Evolutionary conservation across 305 asterid genomes (phyloP).

Genomic region (Fraxinus sp.): DNA sequence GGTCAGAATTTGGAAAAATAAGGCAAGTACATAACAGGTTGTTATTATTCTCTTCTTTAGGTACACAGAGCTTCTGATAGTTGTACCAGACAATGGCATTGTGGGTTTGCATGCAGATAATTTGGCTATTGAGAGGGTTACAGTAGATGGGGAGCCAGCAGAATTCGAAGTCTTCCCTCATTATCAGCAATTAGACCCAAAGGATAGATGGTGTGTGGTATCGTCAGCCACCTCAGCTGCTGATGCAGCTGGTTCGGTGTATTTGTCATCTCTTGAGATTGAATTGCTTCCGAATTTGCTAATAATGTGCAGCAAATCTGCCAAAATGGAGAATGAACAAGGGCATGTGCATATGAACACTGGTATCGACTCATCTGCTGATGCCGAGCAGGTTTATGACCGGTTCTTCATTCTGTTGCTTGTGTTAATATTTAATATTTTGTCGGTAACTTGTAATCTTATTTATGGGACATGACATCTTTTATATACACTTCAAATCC

Average conservation of each 20-base stretch:
- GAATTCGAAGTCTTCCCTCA: constrained; percentile 91
- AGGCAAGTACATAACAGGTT: background rate
- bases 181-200: constrained; percentile 72
- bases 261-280: constrained; percentile 79
- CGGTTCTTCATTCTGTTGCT: constrained; percentile 24
- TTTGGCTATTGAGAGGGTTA: constrained; percentile 85
- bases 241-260: constrained; percentile 98
- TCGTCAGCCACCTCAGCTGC: constrained; percentile 95
- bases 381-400: constrained; percentile 60
- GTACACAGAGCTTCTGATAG: constrained; percentile 86
- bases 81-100: constrained; percentile 88
- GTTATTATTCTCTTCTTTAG: constrained; percentile 39
- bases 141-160: constrained; percentile 93
- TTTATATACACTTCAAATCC: background rate
- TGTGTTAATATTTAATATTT: background rate
- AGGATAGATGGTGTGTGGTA: constrained; percentile 97
- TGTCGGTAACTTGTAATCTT: constrained; percentile 10
- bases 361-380: constrained; percentile 50
- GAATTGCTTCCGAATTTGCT: constrained; percentile 92
- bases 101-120: constrained; percentile 98
- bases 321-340: constrained; percentile 47
- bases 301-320: constrained; percentile 80
- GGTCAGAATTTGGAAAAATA: constrained; percentile 5
- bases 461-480: background rate
- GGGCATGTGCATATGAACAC: constrained; percentile 42